These are phyloP conservation scores for Penicillium lagena DNA, from an alignment of 495 filamentous ascomycete species.

Conservation along the genomic window DNA sequence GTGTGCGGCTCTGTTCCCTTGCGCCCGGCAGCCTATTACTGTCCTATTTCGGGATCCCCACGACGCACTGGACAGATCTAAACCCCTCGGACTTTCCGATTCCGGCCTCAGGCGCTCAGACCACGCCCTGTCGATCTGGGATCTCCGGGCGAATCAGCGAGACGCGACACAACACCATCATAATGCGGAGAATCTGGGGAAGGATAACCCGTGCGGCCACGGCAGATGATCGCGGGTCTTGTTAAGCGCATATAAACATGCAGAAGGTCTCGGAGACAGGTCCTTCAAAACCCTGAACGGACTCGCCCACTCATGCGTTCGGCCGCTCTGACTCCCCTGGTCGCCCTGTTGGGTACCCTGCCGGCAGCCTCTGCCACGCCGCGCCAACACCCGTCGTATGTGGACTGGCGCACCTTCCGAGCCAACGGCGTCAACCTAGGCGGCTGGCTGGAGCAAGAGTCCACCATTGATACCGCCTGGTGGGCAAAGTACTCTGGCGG, in stretches of 20 bases:
- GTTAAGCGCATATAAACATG: too few species aligned
- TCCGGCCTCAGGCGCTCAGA: too few species aligned
- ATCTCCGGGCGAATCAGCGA: conserved; percentile 7
- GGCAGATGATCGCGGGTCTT: too few species aligned
- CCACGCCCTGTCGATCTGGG: conserved; percentile 1
- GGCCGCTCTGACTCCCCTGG: neutral
- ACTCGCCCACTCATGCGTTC: neutral
- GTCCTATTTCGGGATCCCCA: too few species aligned
- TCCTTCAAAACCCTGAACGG: too few species aligned
- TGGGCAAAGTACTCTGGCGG: conserved; percentile 15
- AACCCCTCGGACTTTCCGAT: neutral
- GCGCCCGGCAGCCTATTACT: too few species aligned
- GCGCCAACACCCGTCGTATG: conserved; percentile 5
- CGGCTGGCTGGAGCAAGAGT: conserved; percentile 29
- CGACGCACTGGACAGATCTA: too few species aligned
- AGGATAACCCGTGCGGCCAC: neutral
- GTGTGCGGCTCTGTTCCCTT: too few species aligned
- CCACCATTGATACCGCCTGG: conserved; percentile 21
- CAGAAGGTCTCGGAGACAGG: too few species aligned
- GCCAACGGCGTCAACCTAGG: conserved; percentile 25
- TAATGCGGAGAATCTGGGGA: conserved; percentile 4
- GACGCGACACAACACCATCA: too few species aligned
- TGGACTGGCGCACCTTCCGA: conserved; percentile 21
- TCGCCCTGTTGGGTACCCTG: neutral
- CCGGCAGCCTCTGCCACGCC: neutral